These are phyloP conservation scores for Aechmea fasciata DNA, from an alignment of 176 grass and related monocot species.

Conservation along the genomic window DNA sequence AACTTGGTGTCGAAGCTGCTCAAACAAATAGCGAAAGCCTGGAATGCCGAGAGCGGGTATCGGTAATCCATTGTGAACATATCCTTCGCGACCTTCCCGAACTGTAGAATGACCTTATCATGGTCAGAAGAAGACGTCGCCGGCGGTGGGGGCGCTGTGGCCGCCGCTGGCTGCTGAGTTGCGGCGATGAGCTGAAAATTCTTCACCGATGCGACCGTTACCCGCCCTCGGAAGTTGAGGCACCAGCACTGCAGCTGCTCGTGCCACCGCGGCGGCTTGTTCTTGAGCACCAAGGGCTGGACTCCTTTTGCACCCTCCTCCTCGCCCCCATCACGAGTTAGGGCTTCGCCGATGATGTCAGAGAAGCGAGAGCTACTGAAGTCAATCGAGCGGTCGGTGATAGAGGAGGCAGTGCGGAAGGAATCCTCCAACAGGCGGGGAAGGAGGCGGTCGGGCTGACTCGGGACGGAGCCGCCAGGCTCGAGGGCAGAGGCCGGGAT, in stretches of 20 bases:
- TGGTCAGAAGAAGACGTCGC: slow-evolving; percentile 23
- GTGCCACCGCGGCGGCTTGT: slow-evolving; percentile 71
- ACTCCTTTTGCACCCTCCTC: slow-evolving; percentile 23
- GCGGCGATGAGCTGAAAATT: slow-evolving; percentile 75
- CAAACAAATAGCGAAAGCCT: slow-evolving; percentile 80
- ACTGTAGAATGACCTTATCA: slow-evolving; percentile 63
- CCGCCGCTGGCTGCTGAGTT: slow-evolving; percentile 1
- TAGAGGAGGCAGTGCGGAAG: slow-evolving; percentile 43
- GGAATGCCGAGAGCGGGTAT: slow-evolving; percentile 77
- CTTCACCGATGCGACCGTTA: slow-evolving; percentile 77
- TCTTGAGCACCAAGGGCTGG: slow-evolving; percentile 47
- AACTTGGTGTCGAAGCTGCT: slow-evolving; percentile 89
- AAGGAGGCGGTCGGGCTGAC: slow-evolving; percentile 42
- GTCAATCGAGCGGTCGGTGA: slow-evolving; percentile 35
- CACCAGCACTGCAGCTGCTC: slow-evolving; percentile 93
- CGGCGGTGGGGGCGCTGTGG: slow-evolving; percentile 14
- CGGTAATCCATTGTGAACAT: slow-evolving; percentile 83
- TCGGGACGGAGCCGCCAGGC: slow-evolving; percentile 48
- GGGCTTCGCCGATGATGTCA: slow-evolving; percentile 25
- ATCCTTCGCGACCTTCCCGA: slow-evolving; percentile 74
- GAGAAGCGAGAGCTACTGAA: slow-evolving; percentile 58
- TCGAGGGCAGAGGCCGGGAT: slow-evolving; percentile 53
- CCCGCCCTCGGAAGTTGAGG: slow-evolving; percentile 75
- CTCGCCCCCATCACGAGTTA: slow-evolving; percentile 1
- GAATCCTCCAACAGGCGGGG: slow-evolving; percentile 49